phyloP scores from a whole-genome alignment of 345 rosid species.

The Pseudoturritis turrita region DNA sequence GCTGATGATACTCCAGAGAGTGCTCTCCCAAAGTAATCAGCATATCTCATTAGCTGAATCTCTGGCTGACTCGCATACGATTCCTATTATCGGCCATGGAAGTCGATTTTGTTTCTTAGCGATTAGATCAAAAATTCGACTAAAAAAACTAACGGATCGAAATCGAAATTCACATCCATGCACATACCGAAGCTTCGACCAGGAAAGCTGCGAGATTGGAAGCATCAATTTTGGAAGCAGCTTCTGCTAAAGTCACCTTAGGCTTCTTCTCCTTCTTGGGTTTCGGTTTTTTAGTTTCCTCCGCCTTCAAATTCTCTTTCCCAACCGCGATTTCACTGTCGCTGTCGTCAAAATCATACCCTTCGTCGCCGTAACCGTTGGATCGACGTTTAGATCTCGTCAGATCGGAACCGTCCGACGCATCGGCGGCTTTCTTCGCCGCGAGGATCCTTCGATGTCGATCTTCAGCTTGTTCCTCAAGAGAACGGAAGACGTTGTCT shows the following conservation, averaged over 20 bases:
- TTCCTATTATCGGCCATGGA: slow-evolving; percentile 23
- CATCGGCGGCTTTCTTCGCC: slow-evolving; percentile 27
- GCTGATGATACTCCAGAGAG: slow-evolving; percentile 46
- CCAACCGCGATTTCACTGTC: slow-evolving; percentile 29
- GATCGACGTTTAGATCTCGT: slow-evolving; percentile 35
- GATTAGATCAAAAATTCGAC: background rate
- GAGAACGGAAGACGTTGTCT: slow-evolving; percentile 40
- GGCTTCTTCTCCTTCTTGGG: slow-evolving; percentile 65
- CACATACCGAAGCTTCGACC: slow-evolving; percentile 39
- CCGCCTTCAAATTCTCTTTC: slow-evolving; percentile 33
- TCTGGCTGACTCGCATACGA: slow-evolving; percentile 46
- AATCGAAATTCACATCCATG: background rate
- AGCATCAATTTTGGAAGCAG: slow-evolving; percentile 48
- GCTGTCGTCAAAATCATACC: slow-evolving; percentile 37
- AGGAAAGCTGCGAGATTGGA: slow-evolving; percentile 52
- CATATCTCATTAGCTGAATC: slow-evolving; percentile 55
- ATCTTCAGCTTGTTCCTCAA: slow-evolving; percentile 51
- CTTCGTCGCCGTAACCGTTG: slow-evolving; percentile 27
- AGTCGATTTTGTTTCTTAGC: background rate
- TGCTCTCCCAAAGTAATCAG: slow-evolving; percentile 61
- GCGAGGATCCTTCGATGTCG: slow-evolving; percentile 44
- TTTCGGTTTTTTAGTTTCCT: slow-evolving; percentile 40
- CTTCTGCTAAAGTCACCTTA: slow-evolving; percentile 55
- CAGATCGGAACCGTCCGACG: background rate
- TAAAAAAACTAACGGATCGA: background rate